A percentile compares a stretch with the other conserved stretches of the same genome.
Conservation (phyloP, 2,329 filamentous ascomycete genomes). For the Diaporthe amygdali region DNA sequence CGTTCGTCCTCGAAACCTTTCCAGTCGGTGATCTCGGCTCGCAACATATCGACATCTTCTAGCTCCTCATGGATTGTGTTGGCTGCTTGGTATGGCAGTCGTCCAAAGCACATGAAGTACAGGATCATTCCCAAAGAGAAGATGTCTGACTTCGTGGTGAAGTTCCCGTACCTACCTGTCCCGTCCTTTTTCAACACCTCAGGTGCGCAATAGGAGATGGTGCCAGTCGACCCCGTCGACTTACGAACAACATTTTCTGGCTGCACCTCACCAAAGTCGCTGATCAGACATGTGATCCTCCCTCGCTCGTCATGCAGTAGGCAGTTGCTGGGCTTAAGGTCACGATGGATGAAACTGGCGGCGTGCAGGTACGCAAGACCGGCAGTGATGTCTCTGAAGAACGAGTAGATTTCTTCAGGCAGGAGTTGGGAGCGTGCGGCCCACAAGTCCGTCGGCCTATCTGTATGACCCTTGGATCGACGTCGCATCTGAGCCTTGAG, state of each 20-base stretch:
- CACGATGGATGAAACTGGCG: slow-evolving; percentile 93
- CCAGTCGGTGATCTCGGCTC: slow-evolving; percentile 87
- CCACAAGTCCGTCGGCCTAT: slow-evolving; percentile 60
- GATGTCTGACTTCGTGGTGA: slow-evolving; percentile 97
- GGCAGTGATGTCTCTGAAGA: slow-evolving; percentile 94
- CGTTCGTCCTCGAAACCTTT: slow-evolving; percentile 82
- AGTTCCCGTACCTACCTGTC: slow-evolving; percentile 82
- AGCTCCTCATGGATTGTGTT: slow-evolving; percentile 89
- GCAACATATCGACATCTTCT: slow-evolving; percentile 85
- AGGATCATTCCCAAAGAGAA: slow-evolving; percentile 98
- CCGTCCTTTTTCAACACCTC: slow-evolving; percentile 80
- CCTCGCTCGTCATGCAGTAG: slow-evolving; percentile 76
- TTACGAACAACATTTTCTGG: slow-evolving; percentile 79
- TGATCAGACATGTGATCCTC: slow-evolving; percentile 81
- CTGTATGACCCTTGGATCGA: slow-evolving; percentile 77
- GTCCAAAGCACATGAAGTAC: slow-evolving; percentile 95
- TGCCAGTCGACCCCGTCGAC: slow-evolving; percentile 92
- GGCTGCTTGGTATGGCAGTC: slow-evolving; percentile 83
- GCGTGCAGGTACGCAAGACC: slow-evolving; percentile 88
- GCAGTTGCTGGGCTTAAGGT: slow-evolving; percentile 96
- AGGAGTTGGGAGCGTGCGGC: slow-evolving; percentile 52
- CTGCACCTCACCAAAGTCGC: slow-evolving; percentile 97
- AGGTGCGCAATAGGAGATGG: slow-evolving; percentile 95
- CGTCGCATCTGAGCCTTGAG: slow-evolving; percentile 87
- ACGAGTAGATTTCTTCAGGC: slow-evolving; percentile 94